These are phyloP conservation scores for Sugiyamaella valdiviana DNA, from an alignment of 805 yeast genomes.

Conservation along the genomic window DNA sequence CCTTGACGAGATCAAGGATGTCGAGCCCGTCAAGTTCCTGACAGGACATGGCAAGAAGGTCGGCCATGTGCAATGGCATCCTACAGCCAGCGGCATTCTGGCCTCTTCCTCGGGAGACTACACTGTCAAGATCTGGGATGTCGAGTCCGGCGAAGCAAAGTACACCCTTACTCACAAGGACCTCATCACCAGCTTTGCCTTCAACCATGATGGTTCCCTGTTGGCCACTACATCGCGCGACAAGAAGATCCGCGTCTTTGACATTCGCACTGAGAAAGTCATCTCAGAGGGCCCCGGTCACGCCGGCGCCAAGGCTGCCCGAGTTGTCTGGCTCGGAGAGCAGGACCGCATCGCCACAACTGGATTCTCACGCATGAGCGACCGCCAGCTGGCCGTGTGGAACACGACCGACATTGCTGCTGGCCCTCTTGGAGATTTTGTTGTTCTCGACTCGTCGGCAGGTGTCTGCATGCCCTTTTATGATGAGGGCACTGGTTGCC, in stretches of 20 bases:
- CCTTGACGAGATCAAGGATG: constrained; percentile 51
- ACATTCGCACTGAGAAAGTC: constrained; percentile 65
- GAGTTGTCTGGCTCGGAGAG: constrained; percentile 88
- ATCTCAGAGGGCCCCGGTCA: constrained; percentile 85
- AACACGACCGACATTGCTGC: constrained; percentile 62
- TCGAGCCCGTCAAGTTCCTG: constrained; percentile 63
- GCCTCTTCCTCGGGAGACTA: constrained; percentile 91
- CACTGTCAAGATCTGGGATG: constrained; percentile 86
- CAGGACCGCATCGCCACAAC: constrained; percentile 82
- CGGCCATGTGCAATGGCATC: constrained; percentile 86
- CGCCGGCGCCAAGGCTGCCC: constrained; percentile 82
- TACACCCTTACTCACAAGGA: constrained; percentile 80
- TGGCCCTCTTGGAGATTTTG: constrained; percentile 88
- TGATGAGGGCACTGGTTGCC: constrained; percentile 71
- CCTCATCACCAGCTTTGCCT: constrained; percentile 85
- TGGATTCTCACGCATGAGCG: constrained; percentile 87
- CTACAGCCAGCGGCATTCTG: constrained; percentile 76
- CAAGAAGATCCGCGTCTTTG: constrained; percentile 87
- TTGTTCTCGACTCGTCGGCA: constrained; percentile 79
- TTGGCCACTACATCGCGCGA: constrained; percentile 89
- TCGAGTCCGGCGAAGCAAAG: constrained; percentile 64
- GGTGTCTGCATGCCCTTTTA: constrained; percentile 90
- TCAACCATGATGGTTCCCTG: constrained; percentile 81
- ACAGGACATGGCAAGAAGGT: constrained; percentile 91
- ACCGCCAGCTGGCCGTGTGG: constrained; percentile 95